Percentiles rank a stretch among this genome's conserved stretches.
These are phyloP conservation scores for Microascus cirrosus DNA, from an alignment of 2,329 filamentous ascomycete genomes.

Conservation along the genomic window DNA sequence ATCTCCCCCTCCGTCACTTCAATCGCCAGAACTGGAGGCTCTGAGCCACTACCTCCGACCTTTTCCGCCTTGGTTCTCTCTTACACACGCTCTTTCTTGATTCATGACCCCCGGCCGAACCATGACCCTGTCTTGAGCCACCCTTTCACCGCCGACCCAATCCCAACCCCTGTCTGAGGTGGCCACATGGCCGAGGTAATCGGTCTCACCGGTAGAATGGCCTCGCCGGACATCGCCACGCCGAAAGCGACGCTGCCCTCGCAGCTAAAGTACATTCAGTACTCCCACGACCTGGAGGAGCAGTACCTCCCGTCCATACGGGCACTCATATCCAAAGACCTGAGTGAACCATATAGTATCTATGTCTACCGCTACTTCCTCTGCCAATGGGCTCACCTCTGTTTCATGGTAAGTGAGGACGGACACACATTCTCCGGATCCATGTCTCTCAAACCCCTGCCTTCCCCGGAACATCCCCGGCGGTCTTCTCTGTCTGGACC, in stretches of 20 bases:
- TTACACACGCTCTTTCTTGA: background rate
- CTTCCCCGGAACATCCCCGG: background rate
- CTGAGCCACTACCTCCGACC: background rate
- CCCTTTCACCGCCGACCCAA: background rate
- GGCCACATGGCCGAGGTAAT: background rate
- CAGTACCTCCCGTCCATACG: constrained; percentile 76
- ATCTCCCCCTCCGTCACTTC: background rate
- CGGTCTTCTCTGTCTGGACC: background rate
- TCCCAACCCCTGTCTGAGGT: background rate
- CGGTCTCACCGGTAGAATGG: background rate
- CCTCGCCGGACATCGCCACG: background rate
- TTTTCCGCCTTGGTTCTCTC: background rate
- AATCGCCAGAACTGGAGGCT: background rate
- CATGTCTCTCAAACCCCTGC: background rate
- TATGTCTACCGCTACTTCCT: constrained; percentile 98
- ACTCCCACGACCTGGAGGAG: constrained; percentile 48
- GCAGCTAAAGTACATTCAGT: constrained; percentile 49
- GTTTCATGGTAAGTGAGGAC: constrained; percentile 62
- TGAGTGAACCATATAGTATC: constrained; percentile 97
- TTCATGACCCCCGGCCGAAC: background rate
- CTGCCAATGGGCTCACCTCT: constrained; percentile 96
- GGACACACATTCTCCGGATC: background rate
- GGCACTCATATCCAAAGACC: constrained; percentile 85
- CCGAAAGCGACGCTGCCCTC: constrained; percentile 6
- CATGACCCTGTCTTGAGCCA: background rate